Evolutionary conservation across 1,284 basidiomycete species (phyloP).

Genomic region (Rhizoctonia solani): DNA sequence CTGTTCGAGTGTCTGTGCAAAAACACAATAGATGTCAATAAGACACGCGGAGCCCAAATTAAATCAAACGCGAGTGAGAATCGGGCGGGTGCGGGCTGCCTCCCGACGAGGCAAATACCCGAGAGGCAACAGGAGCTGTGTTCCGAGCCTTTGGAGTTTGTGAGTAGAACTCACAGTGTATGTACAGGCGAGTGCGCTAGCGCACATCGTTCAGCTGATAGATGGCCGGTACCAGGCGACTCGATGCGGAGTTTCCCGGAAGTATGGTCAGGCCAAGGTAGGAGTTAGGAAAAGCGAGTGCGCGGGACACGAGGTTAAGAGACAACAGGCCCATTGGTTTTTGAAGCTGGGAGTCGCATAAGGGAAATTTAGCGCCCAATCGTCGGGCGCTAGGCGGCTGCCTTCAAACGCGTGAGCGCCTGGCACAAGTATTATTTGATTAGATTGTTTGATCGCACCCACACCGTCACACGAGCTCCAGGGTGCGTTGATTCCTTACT

Average conservation of each 20-base stretch:
- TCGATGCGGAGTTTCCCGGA: no score
- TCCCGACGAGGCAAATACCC: not conserved
- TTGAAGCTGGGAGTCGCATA: not conserved
- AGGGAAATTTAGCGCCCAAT: slow-evolving; percentile 8
- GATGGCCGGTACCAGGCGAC: no score
- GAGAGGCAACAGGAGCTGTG: not conserved
- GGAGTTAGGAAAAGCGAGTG: not conserved
- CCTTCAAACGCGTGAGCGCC: no score
- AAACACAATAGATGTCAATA: slow-evolving; percentile 26
- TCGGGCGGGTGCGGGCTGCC: not conserved
- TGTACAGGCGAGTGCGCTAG: not conserved
- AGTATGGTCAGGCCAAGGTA: no score
- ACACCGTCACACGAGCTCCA: not conserved
- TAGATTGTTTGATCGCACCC: slow-evolving; percentile 3
- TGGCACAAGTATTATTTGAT: not conserved
- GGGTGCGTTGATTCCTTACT: no score
- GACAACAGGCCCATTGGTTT: not conserved
- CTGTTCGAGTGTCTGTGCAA: slow-evolving; percentile 2
- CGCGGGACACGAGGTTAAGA: slow-evolving; percentile 1
- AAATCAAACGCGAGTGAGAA: not conserved
- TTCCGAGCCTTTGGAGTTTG: not conserved
- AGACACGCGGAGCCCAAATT: not conserved
- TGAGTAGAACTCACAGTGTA: slow-evolving; percentile 1
- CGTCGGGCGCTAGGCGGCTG: no score
- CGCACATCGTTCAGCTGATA: slow-evolving; percentile 9